Conservation (phyloP, 2,329 filamentous ascomycete genomes). For the Penicillium sp. region DNA sequence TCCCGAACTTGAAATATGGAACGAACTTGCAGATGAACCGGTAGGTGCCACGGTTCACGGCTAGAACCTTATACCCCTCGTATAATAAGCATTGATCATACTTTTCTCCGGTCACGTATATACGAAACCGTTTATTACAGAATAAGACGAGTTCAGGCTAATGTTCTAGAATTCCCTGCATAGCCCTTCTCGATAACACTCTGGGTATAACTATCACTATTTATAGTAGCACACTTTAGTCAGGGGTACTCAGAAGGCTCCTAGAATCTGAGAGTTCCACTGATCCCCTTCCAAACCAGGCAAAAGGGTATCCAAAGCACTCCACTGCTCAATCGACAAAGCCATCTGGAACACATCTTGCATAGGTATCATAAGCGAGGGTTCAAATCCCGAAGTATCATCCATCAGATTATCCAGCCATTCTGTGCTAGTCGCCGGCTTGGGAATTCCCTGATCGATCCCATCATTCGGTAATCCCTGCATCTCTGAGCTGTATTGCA, state of each 20-base stretch:
- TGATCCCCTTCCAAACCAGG: not conserved
- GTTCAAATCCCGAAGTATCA: not conserved
- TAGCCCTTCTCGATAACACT: not conserved
- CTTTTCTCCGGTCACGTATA: not conserved
- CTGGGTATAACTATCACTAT: not conserved
- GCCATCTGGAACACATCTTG: slow-evolving; percentile 6
- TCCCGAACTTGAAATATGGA: not conserved
- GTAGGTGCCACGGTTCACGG: no score
- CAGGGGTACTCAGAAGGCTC: not conserved
- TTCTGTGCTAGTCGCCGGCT: not conserved
- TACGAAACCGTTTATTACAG: not conserved
- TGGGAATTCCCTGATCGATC: not conserved
- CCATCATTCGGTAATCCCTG: not conserved
- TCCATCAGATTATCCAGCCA: slow-evolving; percentile 1
- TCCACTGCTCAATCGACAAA: slow-evolving; percentile 2
- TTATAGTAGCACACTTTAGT: not conserved
- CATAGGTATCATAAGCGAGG: not conserved
- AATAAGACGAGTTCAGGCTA: not conserved
- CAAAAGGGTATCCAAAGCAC: not conserved
- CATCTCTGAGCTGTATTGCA: not conserved
- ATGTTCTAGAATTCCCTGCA: not conserved
- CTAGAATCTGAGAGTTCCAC: not conserved
- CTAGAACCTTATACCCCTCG: not conserved
- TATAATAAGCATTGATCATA: not conserved
- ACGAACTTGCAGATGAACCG: not conserved